Evolutionary conservation across 2,329 filamentous ascomycete genomes (phyloP).

Genomic region (Hypoxylon sp.): DNA sequence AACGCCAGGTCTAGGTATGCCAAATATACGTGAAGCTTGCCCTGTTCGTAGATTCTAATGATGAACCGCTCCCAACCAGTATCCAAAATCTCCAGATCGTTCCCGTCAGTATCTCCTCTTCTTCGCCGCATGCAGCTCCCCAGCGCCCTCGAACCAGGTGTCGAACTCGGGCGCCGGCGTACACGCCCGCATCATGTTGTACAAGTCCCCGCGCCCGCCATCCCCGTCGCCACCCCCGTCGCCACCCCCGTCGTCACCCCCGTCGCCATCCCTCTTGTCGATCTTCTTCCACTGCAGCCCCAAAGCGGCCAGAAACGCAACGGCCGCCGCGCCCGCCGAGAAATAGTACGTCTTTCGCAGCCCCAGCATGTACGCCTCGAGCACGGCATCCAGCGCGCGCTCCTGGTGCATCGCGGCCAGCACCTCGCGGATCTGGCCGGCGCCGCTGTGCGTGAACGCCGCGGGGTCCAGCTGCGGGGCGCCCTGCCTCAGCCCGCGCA

Average conservation of each 20-base stretch:
- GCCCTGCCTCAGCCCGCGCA: conserved; percentile 65
- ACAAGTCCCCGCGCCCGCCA: not conserved
- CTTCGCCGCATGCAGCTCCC: conserved; percentile 27
- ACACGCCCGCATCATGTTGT: conserved; percentile 14
- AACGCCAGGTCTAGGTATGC: not conserved
- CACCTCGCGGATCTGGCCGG: conserved; percentile 61
- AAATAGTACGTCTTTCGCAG: conserved; percentile 65
- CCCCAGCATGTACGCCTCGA: conserved; percentile 62
- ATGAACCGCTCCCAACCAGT: not conserved
- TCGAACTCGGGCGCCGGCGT: conserved; percentile 37
- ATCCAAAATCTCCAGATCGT: not conserved
- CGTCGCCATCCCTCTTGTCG: conserved; percentile 52
- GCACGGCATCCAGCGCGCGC: conserved; percentile 57
- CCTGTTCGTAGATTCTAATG: not conserved
- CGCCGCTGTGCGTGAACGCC: conserved; percentile 65
- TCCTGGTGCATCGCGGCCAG: conserved; percentile 56
- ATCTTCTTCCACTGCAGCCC: conserved; percentile 67
- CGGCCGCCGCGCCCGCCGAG: conserved; percentile 60
- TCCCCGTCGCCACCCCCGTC: not conserved
- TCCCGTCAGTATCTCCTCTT: not conserved
- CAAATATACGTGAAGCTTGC: not conserved
- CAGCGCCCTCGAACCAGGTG: conserved; percentile 29
- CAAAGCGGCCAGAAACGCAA: conserved; percentile 58
- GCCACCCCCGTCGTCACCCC: conserved; percentile 53
- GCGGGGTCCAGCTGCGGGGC: conserved; percentile 60